A percentile compares a stretch with the other conserved stretches of the same genome.
Conservation (phyloP, 345 rosid species). For the Gossypium ekmanianum region DNA sequence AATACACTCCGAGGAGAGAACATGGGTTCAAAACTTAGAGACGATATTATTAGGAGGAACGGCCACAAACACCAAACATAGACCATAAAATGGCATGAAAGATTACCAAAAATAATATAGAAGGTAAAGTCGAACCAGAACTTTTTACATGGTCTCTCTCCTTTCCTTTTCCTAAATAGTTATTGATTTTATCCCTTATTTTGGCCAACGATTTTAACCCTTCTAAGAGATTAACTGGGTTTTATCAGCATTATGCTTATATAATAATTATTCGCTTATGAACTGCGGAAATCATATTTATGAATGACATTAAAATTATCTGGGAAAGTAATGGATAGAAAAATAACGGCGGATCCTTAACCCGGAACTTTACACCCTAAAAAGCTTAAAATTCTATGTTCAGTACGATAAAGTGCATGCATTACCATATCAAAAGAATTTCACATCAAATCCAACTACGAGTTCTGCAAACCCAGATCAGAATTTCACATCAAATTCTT, state of each 20-base stretch:
- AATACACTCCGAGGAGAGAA: no score
- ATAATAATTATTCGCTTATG: not conserved
- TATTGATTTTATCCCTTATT: not conserved
- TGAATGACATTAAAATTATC: not conserved
- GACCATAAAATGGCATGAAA: no score
- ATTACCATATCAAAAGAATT: not conserved
- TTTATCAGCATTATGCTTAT: no score
- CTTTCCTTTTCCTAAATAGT: not conserved
- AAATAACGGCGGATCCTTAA: not conserved
- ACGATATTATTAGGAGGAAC: no score
- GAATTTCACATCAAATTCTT: not conserved
- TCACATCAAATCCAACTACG: not conserved
- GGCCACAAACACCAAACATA: no score
- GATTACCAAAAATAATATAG: not conserved
- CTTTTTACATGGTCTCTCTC: not conserved
- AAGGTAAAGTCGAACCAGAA: not conserved
- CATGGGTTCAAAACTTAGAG: no score
- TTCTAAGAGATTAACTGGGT: not conserved
- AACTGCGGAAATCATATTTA: not conserved
- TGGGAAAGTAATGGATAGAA: no score
- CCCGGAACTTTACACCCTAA: not conserved
- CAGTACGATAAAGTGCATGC: not conserved
- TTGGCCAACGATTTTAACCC: not conserved
- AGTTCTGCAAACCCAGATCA: slow-evolving; percentile 5
- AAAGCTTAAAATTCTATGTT: not conserved